Conservation (phyloP, 495 filamentous ascomycete species). For the Lentithecium fluviatile region DNA sequence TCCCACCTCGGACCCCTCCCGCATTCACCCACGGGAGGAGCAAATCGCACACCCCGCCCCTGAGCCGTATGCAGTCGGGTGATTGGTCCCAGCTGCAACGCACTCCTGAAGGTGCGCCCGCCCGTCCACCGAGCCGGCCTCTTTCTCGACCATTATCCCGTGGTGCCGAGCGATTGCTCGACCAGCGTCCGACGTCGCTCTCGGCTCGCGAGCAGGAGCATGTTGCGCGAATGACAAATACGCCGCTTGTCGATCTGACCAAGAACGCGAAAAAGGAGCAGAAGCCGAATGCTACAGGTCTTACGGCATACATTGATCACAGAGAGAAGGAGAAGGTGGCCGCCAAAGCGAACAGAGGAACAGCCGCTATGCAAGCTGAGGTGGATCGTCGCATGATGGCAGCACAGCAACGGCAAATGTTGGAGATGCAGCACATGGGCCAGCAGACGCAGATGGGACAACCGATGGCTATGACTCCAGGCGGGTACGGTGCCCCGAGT, state of each 20-base stretch:
- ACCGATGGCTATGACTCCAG: constrained; percentile 20
- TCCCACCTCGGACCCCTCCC: constrained; percentile 47
- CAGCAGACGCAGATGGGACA: neutral
- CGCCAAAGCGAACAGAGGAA: constrained; percentile 24
- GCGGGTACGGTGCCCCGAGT: constrained; percentile 3
- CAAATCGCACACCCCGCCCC: constrained; percentile 41
- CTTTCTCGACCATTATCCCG: constrained; percentile 37
- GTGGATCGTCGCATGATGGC: constrained; percentile 30
- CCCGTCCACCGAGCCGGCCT: constrained; percentile 26
- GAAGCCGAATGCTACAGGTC: constrained; percentile 19
- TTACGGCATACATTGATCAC: constrained; percentile 30
- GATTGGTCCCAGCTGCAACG: constrained; percentile 50
- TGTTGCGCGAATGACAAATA: constrained; percentile 81
- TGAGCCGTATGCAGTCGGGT: constrained; percentile 52
- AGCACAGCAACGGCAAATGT: constrained; percentile 31
- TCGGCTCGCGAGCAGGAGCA: constrained; percentile 95
- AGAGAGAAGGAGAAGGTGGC: constrained; percentile 30
- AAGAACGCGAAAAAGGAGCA: constrained; percentile 22
- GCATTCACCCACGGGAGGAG: constrained; percentile 43
- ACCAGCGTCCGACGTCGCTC: constrained; percentile 52
- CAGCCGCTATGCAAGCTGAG: constrained; percentile 33
- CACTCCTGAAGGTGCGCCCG: constrained; percentile 23
- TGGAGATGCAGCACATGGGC: constrained; percentile 32
- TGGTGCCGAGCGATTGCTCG: constrained; percentile 33
- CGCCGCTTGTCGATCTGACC: constrained; percentile 54